These are phyloP conservation scores for Pisolithus orientalis DNA, from an alignment of 768 basidiomycete genomes.

Conservation along the genomic window DNA sequence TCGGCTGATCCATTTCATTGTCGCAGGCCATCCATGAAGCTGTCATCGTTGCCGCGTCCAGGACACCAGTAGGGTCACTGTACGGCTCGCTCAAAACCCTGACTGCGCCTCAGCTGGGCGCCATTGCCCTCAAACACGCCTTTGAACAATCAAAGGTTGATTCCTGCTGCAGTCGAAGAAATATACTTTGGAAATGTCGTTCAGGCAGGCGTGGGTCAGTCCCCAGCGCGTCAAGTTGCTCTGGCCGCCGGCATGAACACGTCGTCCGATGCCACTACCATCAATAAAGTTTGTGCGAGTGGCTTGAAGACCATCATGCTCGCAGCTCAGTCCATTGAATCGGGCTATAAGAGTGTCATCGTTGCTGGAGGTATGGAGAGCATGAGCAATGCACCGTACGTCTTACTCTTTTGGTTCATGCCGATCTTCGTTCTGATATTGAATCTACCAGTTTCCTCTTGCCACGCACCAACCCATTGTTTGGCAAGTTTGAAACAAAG, in stretches of 20 bases:
- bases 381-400: conserved; percentile 98
- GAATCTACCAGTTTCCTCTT: conserved; percentile 60
- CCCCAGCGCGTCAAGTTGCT: conserved; percentile 97
- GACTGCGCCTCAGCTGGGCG: conserved; percentile 88
- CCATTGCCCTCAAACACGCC: conserved; percentile 85
- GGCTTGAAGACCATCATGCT: conserved; percentile 95
- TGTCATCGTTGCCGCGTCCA: conserved; percentile 89
- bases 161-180: conserved; percentile 81
- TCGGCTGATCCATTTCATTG: neutral
- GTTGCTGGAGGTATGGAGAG: conserved; percentile 98
- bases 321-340: conserved; percentile 83
- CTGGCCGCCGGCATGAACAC: conserved; percentile 79
- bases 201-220: conserved; percentile 95
- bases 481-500: conserved; percentile 82
- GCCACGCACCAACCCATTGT: conserved; percentile 73
- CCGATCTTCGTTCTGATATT: neutral
- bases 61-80: conserved; percentile 92
- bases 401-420: conserved; percentile 13
- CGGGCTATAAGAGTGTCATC: conserved; percentile 80
- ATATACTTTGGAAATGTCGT: conserved; percentile 97
- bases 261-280: conserved; percentile 91
- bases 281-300: conserved; percentile 99
- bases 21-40: conserved; percentile 58
- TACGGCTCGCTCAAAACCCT: conserved; percentile 85
- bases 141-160: conserved; percentile 74